These are phyloP conservation scores for Akanthomyces lecanii DNA, from an alignment of 2,329 filamentous ascomycete genomes.

Conservation along the genomic window DNA sequence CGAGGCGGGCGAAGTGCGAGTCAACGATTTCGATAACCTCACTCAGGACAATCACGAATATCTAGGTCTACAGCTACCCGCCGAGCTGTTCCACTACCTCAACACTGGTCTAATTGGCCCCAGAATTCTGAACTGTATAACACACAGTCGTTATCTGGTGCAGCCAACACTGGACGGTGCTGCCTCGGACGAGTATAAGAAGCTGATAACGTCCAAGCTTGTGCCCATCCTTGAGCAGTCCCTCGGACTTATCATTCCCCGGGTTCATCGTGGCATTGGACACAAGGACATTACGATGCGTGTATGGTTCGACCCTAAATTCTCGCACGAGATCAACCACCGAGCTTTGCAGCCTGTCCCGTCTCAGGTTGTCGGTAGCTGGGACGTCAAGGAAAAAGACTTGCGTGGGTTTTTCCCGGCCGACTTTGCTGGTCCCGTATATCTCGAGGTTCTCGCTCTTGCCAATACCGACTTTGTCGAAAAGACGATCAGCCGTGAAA, in stretches of 20 bases:
- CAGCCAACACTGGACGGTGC: constrained; percentile 83
- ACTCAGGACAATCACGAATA: constrained; percentile 86
- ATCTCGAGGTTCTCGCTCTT: constrained; percentile 62
- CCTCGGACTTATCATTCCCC: constrained; percentile 71
- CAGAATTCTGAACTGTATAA: constrained; percentile 76
- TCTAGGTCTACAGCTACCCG: constrained; percentile 81
- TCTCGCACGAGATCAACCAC: constrained; percentile 64
- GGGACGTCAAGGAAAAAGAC: constrained; percentile 66
- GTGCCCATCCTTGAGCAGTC: constrained; percentile 71
- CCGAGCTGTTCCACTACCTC: constrained; percentile 87
- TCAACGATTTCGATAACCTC: constrained; percentile 67
- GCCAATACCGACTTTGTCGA: constrained; percentile 65
- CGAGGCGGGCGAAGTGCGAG: constrained; percentile 69
- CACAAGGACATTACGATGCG: constrained; percentile 72
- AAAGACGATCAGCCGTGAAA: constrained; percentile 60
- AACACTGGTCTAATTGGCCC: constrained; percentile 77
- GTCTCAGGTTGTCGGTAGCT: constrained; percentile 50
- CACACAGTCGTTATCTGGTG: constrained; percentile 72
- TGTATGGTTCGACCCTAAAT: constrained; percentile 77
- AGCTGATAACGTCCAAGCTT: constrained; percentile 70
- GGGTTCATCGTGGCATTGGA: constrained; percentile 77
- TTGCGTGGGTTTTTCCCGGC: constrained; percentile 47
- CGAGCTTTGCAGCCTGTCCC: constrained; percentile 43
- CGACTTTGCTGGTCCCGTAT: constrained; percentile 39
- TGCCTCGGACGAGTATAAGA: constrained; percentile 73